phyloP scores from a whole-genome alignment of 2,329 filamentous ascomycete genomes.

The Sclerotinia subarctica region DNA sequence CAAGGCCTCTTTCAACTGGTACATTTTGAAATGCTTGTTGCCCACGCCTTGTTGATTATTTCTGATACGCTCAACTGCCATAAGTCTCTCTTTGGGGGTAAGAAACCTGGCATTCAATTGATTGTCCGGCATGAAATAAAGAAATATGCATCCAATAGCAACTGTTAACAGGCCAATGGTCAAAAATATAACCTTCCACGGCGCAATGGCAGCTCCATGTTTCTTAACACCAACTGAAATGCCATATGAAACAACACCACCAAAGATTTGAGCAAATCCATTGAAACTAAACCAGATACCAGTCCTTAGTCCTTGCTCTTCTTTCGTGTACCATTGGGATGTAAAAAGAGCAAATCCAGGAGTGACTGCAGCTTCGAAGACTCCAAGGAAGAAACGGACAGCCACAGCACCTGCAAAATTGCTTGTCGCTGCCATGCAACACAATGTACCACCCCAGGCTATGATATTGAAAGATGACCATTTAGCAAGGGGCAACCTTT shows the following conservation, averaged over 20 bases:
- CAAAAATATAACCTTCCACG: conserved; percentile 59
- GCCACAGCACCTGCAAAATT: conserved; percentile 61
- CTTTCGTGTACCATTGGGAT: conserved; percentile 69
- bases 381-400: conserved; percentile 64
- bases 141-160: conserved; percentile 43
- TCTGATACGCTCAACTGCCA: conserved; percentile 47
- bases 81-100: conserved; percentile 44
- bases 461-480: conserved; percentile 61
- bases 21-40: conserved; percentile 51
- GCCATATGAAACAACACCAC: conserved; percentile 60
- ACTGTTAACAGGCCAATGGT: conserved; percentile 47
- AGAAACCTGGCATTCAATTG: conserved; percentile 46
- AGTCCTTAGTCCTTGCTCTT: conserved; percentile 61
- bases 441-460: conserved; percentile 57
- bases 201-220: conserved; percentile 49
- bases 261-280: conserved; percentile 61
- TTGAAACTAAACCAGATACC: conserved; percentile 70
- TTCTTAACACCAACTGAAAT: conserved; percentile 53
- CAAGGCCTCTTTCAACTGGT: conserved; percentile 50
- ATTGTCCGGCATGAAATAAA: conserved; percentile 45
- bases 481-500: conserved; percentile 60
- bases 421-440: conserved; percentile 59
- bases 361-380: conserved; percentile 66
- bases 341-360: conserved; percentile 68
- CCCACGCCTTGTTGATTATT: conserved; percentile 58